Evolutionary conservation across 2,329 filamentous ascomycete species (phyloP), one percentile per base, ranked within the genome.

Genomic region (Sarocladiaceae sp.): DNA sequence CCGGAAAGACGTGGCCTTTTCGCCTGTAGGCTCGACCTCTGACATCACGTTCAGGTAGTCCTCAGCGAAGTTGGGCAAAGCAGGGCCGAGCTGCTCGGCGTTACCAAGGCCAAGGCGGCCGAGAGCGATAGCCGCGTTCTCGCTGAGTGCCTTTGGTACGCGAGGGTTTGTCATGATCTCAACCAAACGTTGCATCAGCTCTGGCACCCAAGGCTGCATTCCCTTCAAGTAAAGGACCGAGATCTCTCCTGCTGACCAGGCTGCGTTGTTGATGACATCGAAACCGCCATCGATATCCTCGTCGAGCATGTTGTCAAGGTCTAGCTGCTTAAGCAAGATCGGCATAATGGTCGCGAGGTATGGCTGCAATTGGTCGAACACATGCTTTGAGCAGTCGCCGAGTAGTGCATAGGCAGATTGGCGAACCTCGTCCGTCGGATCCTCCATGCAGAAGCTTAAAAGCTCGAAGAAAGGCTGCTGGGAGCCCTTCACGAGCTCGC

Each of bases 241-340:
- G 49, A 97, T 93, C 68, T 98, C 93, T 33, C 93, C 93, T 19
- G 82, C 83, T 6, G 90, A 94, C 93, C 93, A 98, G 68, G 91
- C 97, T 18, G 93, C 91, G 60, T 98, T 98, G 74, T 97, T 98
- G 48, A 97, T 82, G 23, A 97, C 90, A 48, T 89, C 88, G 62
- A 95, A 96, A 12, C 82, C 83, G 15, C 80, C 85, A 51, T 95
- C 88, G 37, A 88, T 81, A 48, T 89, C 85, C 54, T 94, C 88
- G 48, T 90, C 85, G 15, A 80, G 66, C 42, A 89, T 77, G 45
- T 74, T 74, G 49, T 89, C 84, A 52, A 95, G 71, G 52, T 97
- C 90, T 21, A 98, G 78, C 60, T 97, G 90, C 55, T 82, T 80
- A 51, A 96, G 77, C n/a, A 96, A 69, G 40, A 91, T 81, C 1